Percentiles rank a stretch among this genome's conserved stretches.
Conservation (phyloP, 306 rosid species). For the Cucurbita maxima region DNA sequence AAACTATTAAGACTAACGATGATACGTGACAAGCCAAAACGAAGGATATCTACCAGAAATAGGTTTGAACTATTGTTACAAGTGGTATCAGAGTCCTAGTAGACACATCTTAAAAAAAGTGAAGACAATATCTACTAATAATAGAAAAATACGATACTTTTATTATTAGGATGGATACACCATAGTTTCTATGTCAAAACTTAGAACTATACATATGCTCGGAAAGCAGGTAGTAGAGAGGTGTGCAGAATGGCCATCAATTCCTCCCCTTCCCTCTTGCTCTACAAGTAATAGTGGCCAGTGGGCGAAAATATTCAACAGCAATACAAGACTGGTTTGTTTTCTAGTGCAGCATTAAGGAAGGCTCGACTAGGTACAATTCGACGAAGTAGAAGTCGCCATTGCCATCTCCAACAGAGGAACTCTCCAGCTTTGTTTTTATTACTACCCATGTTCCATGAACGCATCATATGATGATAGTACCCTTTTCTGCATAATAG, state of each 20-base stretch:
- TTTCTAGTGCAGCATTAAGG: background rate
- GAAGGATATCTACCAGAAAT: no score
- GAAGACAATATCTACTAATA: no score
- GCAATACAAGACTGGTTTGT: background rate
- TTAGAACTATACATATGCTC: background rate
- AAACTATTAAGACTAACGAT: no score
- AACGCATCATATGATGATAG: slow-evolving; percentile 55
- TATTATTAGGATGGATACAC: background rate
- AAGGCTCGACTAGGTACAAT: background rate
- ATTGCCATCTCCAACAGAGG: background rate
- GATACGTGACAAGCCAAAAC: no score
- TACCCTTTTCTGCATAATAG: slow-evolving; percentile 40
- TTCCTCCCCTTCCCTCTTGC: background rate
- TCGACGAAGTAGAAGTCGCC: background rate
- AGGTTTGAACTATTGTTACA: no score
- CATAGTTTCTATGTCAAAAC: background rate
- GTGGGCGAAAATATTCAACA: background rate
- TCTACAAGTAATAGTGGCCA: background rate
- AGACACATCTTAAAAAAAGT: no score
- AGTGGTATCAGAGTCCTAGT: no score
- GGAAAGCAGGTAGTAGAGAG: background rate
- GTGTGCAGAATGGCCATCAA: background rate
- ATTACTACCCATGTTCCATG: slow-evolving; percentile 14
- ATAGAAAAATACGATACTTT: background rate
- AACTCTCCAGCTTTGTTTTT: background rate